Conservation (phyloP, 1,139 yeast genomes). For the Hyphopichia buzzinii region DNA sequence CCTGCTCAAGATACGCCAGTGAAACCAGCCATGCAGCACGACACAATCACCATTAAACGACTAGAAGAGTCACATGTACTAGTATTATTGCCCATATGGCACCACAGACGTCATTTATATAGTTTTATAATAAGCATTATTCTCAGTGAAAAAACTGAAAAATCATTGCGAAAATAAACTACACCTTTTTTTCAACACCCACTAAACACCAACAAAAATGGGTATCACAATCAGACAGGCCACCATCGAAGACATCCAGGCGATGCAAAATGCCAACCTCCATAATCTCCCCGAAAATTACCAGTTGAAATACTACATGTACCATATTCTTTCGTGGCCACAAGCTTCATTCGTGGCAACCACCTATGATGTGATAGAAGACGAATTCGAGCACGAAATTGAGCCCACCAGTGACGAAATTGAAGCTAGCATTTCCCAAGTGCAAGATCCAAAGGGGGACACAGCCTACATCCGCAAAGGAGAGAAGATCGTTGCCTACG, state of each 20-base stretch:
- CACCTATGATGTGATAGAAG: constrained; percentile 50
- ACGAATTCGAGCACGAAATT: constrained; percentile 27
- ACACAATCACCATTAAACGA: too few relatives aligned
- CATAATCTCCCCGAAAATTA: constrained; percentile 95
- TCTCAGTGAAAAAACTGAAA: too few relatives aligned
- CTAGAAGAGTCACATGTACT: too few relatives aligned
- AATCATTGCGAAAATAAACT: too few relatives aligned
- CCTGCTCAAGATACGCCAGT: too few relatives aligned
- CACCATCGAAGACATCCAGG: constrained; percentile 80
- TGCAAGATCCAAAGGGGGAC: constrained; percentile 48
- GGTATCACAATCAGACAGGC: constrained; percentile 90
- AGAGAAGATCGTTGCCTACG: constrained; percentile 91
- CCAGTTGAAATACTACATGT: constrained; percentile 86
- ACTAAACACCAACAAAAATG: constrained; percentile 34
- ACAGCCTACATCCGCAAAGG: constrained; percentile 58
- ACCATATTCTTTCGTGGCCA: constrained; percentile 95
- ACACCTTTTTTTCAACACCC: too few relatives aligned
- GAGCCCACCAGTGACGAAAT: constrained; percentile 30
- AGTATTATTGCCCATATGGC: too few relatives aligned
- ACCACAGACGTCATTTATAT: too few relatives aligned
- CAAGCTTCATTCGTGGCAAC: constrained; percentile 96
- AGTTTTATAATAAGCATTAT: too few relatives aligned
- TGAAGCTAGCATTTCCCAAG: constrained; percentile 14
- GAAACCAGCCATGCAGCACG: too few relatives aligned
- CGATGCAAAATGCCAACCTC: constrained; percentile 94